Conservation (phyloP, 1,139 yeast genomes). For the Hemisphaericaspora lyxosophila region DNA sequence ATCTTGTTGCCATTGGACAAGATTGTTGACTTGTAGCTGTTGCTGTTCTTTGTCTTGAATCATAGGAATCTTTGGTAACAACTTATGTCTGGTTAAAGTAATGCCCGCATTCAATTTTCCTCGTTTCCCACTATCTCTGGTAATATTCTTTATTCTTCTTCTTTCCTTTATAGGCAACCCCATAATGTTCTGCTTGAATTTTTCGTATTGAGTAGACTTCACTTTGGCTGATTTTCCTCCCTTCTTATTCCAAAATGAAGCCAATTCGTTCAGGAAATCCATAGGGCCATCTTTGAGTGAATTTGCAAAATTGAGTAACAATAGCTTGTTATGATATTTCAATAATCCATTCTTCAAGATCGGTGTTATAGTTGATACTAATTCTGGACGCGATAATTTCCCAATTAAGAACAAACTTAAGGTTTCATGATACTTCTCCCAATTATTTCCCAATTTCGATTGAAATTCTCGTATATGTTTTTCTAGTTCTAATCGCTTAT, state of each 20-base stretch:
- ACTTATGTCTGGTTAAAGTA: constrained; percentile 77
- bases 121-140: constrained; percentile 77
- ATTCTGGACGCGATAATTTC: constrained; percentile 72
- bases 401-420: constrained; percentile 78
- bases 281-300: constrained; percentile 67
- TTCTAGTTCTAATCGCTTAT: constrained; percentile 69
- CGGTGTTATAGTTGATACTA: constrained; percentile 55
- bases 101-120: constrained; percentile 76
- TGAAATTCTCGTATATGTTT: constrained; percentile 72
- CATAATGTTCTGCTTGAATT: constrained; percentile 82
- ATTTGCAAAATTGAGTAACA: constrained; percentile 81
- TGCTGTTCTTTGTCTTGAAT: constrained; percentile 58
- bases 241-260: constrained; percentile 56
- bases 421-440: constrained; percentile 86
- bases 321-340: constrained; percentile 74
- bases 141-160: constrained; percentile 77
- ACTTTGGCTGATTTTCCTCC: constrained; percentile 45
- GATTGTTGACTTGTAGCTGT: constrained; percentile 51
- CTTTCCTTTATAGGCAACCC: constrained; percentile 84
- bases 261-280: constrained; percentile 49
- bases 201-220: constrained; percentile 68
- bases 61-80: constrained; percentile 87
- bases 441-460: constrained; percentile 64
- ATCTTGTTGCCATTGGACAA: constrained; percentile 90
- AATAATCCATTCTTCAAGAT: constrained; percentile 52